Percentiles rank a stretch among this genome's conserved stretches.
Conservation (phyloP, 148 eudicot genomes). For the Fagopyrum esculentum region DNA sequence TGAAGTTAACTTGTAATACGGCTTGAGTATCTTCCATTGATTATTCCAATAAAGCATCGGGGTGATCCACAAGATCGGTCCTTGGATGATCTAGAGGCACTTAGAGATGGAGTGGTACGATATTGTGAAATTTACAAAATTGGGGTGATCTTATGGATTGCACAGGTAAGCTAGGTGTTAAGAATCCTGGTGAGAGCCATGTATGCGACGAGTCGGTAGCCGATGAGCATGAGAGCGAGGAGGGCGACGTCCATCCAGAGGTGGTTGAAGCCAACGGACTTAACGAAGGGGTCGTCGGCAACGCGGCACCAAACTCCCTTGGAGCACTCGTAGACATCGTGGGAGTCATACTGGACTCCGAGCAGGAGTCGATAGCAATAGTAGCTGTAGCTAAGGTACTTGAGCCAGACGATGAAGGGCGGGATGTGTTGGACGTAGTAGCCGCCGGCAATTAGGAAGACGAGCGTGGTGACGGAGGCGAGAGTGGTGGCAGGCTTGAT, state of each 20-base stretch:
- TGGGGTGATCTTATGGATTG: not conserved
- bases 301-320: slow-evolving; percentile 63
- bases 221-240: slow-evolving; percentile 81
- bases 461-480: slow-evolving; percentile 94
- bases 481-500: slow-evolving; percentile 87
- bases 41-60: not conserved
- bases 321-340: slow-evolving; percentile 74
- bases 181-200: slow-evolving; percentile 63
- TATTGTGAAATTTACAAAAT: not conserved
- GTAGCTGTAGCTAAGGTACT: slow-evolving; percentile 95
- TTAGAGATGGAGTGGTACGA: not conserved
- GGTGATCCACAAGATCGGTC: not conserved
- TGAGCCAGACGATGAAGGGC: slow-evolving; percentile 86
- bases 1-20: too few species aligned
- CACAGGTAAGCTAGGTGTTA: not conserved
- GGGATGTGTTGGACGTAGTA: slow-evolving; percentile 92
- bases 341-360: slow-evolving; percentile 72
- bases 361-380: slow-evolving; percentile 87
- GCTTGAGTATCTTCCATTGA: not conserved
- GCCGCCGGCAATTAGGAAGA: slow-evolving; percentile 91
- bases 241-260: slow-evolving; percentile 60
- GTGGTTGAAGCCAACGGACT: slow-evolving; percentile 57
- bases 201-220: slow-evolving; percentile 79
- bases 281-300: slow-evolving; percentile 57
- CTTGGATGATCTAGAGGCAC: not conserved